Conservation (phyloP, 2,329 filamentous ascomycete genomes). For the Penicillium verrucosum region DNA sequence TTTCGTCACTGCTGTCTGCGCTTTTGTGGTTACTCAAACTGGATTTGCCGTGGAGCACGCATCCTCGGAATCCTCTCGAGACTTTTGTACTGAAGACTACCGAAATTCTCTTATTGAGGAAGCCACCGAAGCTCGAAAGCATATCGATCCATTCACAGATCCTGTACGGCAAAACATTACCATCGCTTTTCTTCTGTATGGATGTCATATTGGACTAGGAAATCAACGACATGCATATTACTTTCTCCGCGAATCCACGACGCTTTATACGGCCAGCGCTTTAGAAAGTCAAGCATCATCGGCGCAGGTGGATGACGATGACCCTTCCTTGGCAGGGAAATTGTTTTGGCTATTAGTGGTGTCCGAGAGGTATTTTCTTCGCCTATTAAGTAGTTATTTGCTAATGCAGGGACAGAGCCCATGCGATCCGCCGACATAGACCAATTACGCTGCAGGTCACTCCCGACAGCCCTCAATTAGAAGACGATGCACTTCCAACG, state of each 20-base stretch:
- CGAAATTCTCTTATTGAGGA: conserved; percentile 25
- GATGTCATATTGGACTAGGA: conserved; percentile 63
- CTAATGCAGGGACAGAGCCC: conserved; percentile 47
- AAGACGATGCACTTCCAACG: conserved; percentile 50
- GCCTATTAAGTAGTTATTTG: neutral
- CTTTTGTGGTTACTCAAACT: conserved; percentile 33
- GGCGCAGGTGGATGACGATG: conserved; percentile 53
- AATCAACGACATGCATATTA: conserved; percentile 71
- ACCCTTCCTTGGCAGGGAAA: conserved; percentile 40
- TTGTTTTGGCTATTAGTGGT: conserved; percentile 67
- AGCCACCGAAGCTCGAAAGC: conserved; percentile 23
- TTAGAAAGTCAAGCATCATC: conserved; percentile 38
- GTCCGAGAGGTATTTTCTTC: conserved; percentile 55
- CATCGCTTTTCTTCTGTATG: conserved; percentile 70
- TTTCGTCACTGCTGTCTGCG: conserved; percentile 38
- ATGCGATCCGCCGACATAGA: conserved; percentile 62
- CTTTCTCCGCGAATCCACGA: conserved; percentile 68
- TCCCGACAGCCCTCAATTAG: conserved; percentile 50
- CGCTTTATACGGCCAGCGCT: conserved; percentile 58
- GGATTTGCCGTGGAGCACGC: conserved; percentile 13
- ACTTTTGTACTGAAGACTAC: neutral
- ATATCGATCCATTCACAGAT: conserved; percentile 20
- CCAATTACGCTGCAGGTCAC: conserved; percentile 61
- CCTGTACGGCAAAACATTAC: conserved; percentile 45
- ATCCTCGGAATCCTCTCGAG: neutral